These are phyloP conservation scores for Russula olivacea DNA, from an alignment of 768 basidiomycete species.

Conservation along the genomic window DNA sequence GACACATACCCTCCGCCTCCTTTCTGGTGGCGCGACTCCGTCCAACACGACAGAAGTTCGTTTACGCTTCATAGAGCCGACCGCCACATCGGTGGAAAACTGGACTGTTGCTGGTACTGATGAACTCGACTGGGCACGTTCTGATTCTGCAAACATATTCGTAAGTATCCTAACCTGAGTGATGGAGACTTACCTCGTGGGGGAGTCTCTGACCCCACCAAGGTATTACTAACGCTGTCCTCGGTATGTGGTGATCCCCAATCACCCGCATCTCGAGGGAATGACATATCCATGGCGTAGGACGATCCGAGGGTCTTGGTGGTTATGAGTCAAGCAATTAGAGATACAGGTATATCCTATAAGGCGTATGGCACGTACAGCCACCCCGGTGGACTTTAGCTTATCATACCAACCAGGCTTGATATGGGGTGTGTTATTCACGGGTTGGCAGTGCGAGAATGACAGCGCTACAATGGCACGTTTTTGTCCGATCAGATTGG, in stretches of 20 bases:
- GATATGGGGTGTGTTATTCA: constrained; percentile 38
- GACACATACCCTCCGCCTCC: constrained; percentile 15
- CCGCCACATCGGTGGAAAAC: neutral
- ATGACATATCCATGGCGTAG: constrained; percentile 15
- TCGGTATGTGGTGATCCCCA: constrained; percentile 15
- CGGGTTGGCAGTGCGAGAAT: constrained; percentile 45
- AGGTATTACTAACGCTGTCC: constrained; percentile 15
- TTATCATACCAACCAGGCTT: constrained; percentile 59
- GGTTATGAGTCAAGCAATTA: neutral
- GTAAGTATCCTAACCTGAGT: neutral
- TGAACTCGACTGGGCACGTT: neutral
- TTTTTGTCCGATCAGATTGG: constrained; percentile 30
- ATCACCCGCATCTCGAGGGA: constrained; percentile 2
- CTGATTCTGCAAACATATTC: constrained; percentile 7
- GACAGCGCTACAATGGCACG: constrained; percentile 44
- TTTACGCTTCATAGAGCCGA: constrained; percentile 10
- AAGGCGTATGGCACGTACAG: constrained; percentile 6
- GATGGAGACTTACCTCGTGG: constrained; percentile 9
- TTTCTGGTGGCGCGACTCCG: constrained; percentile 10
- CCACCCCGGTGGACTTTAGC: neutral
- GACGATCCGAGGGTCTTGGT: constrained; percentile 1
- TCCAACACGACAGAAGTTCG: constrained; percentile 3
- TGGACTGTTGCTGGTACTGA: neutral
- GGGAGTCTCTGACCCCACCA: constrained; percentile 5
- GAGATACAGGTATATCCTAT: neutral